These are phyloP conservation scores for Stenocarpella maydis DNA, from an alignment of 2,329 filamentous ascomycete genomes.

Conservation along the genomic window DNA sequence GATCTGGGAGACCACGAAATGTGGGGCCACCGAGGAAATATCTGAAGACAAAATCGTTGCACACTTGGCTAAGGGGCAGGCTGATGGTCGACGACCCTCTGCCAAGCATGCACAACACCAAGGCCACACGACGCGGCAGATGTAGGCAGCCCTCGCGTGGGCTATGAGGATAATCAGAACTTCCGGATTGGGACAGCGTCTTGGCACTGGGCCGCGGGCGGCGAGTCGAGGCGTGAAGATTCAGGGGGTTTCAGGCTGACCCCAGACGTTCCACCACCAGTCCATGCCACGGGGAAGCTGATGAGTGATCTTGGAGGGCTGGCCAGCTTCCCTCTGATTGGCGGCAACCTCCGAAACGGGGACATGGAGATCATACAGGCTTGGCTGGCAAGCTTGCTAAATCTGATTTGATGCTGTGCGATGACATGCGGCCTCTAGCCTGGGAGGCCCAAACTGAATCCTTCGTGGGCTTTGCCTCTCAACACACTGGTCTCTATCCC, in stretches of 20 bases:
- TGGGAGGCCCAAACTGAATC: not conserved
- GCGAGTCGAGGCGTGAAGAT: not conserved
- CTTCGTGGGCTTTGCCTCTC: not conserved
- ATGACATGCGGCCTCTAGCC: too few relatives aligned
- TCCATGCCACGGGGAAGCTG: not conserved
- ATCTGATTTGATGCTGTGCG: not conserved
- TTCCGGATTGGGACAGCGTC: constrained; percentile 13
- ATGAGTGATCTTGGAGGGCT: constrained; percentile 14
- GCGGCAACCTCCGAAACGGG: not conserved
- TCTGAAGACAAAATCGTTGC: not conserved
- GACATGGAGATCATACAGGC: constrained; percentile 5
- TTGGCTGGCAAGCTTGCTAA: too few relatives aligned
- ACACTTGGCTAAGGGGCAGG: too few relatives aligned
- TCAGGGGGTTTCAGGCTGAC: constrained; percentile 23
- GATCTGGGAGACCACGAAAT: not conserved
- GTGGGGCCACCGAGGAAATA: not conserved
- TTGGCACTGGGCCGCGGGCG: not conserved
- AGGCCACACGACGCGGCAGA: not conserved
- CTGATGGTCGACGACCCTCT: too few relatives aligned
- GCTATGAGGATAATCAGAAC: constrained; percentile 27
- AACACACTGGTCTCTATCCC: not conserved
- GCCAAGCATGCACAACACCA: not conserved
- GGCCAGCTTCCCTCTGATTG: not conserved
- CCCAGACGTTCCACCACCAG: not conserved
- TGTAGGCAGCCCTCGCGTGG: not conserved